Conservation (phyloP, 306 rosid species). For the Vicia sativa region DNA sequence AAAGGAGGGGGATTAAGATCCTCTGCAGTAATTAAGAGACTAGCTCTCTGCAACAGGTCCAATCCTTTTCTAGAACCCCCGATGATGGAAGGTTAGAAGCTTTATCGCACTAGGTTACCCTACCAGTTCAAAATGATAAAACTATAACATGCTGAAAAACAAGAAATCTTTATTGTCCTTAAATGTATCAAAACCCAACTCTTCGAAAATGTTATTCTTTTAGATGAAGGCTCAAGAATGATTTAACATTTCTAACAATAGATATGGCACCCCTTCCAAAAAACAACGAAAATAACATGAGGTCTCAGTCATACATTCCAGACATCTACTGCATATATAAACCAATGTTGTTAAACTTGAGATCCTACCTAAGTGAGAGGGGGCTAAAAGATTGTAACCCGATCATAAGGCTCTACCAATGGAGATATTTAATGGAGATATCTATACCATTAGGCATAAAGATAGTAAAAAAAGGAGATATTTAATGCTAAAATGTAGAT, state of each 20-base stretch:
- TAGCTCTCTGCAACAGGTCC: too few species aligned
- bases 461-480: not conserved
- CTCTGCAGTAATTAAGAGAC: too few species aligned
- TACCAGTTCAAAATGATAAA: not conserved
- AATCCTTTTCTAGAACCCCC: too few species aligned
- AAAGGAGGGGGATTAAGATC: too few species aligned
- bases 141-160: constrained; percentile 7
- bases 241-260: constrained; percentile 4
- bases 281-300: too few species aligned
- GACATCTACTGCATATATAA: not conserved
- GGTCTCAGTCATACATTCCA: not conserved
- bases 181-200: constrained; percentile 5
- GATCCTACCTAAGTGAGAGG: not conserved
- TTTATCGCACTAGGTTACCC: not conserved
- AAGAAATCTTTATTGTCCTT: not conserved
- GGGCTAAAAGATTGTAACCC: not conserved
- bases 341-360: constrained; percentile 8
- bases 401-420: too few species aligned
- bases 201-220: constrained; percentile 5
- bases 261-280: not conserved
- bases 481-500: not conserved
- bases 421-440: too few species aligned
- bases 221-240: not conserved
- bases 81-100: not conserved
- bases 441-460: not conserved